Conservation (phyloP, 441 rosid species). For the Aquilaria agallochum region DNA sequence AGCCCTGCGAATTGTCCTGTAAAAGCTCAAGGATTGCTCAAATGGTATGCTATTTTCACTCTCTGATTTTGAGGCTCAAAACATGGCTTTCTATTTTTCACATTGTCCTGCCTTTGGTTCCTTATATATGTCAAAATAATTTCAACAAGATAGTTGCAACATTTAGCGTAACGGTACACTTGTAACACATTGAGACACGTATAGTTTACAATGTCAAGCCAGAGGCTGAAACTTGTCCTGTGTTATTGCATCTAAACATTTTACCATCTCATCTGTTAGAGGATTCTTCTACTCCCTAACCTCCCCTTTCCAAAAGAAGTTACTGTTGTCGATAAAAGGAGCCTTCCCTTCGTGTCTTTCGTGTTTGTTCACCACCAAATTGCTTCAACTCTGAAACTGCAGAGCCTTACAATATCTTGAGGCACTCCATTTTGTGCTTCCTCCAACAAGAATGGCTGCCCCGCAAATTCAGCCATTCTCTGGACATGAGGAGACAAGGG, state of each 20-base stretch:
- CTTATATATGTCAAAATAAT: no score
- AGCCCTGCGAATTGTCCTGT: neutral
- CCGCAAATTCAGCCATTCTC: conserved; percentile 23
- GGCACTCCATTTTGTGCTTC: conserved; percentile 18
- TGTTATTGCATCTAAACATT: conserved; percentile 9
- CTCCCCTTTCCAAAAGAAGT: conserved; percentile 24
- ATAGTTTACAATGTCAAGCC: neutral
- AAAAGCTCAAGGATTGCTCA: neutral
- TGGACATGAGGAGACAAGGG: conserved; percentile 6
- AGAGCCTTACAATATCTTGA: conserved; percentile 10
- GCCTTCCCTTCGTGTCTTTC: neutral
- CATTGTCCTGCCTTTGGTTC: no score
- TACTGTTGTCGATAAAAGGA: neutral
- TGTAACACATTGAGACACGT: neutral
- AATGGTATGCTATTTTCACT: no score
- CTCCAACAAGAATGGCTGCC: conserved; percentile 16
- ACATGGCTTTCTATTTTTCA: neutral
- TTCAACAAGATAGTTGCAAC: neutral
- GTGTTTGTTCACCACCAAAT: conserved; percentile 20
- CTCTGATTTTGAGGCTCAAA: neutral
- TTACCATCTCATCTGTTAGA: conserved; percentile 17
- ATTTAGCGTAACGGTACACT: no score
- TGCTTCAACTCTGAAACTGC: conserved; percentile 23
- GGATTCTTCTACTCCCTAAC: conserved; percentile 22
- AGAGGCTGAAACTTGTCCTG: neutral